Conservation (phyloP, 1,139 yeast genomes). For the Hansenula sp. region DNA sequence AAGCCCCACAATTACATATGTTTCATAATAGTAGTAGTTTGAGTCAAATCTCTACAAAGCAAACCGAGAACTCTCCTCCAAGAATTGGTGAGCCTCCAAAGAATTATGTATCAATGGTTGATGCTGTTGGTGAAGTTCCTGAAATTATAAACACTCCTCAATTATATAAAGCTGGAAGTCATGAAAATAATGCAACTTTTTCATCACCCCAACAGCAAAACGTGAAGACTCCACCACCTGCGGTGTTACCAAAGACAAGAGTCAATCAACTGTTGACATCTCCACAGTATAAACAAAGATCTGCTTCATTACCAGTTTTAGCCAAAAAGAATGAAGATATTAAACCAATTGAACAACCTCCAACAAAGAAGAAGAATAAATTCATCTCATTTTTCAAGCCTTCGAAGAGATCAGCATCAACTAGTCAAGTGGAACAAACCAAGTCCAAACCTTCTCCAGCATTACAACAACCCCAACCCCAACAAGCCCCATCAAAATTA, state of each 20-base stretch:
- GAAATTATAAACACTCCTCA: constrained; percentile 11
- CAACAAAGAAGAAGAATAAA: constrained; percentile 26
- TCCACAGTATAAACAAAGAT: constrained; percentile 16
- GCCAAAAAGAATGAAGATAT: constrained; percentile 3
- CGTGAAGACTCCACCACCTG: constrained; percentile 3
- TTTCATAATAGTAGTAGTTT: background rate
- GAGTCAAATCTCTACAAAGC: background rate
- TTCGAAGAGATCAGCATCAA: constrained; percentile 19
- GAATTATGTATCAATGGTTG: constrained; percentile 12
- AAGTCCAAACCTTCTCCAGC: constrained; percentile 18
- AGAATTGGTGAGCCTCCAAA: background rate
- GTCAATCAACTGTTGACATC: constrained; percentile 1
- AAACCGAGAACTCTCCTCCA: background rate
- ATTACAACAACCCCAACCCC: constrained; percentile 14
- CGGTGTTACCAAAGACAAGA: constrained; percentile 9
- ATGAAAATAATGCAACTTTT: background rate
- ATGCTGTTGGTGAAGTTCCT: constrained; percentile 6
- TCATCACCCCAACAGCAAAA: constrained; percentile 1
- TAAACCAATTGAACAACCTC: constrained; percentile 9
- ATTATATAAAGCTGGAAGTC: background rate
- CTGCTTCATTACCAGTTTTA: constrained; percentile 20
- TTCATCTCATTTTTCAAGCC: constrained; percentile 31
- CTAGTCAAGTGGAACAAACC: constrained; percentile 14
- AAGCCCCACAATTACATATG: constrained; percentile 9
- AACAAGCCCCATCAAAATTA: constrained; percentile 4